Percentiles rank a stretch among this genome's conserved stretches.
These are phyloP conservation scores for Sarocladium brachiariae DNA, from an alignment of 2,329 filamentous ascomycete species.

Conservation along the genomic window DNA sequence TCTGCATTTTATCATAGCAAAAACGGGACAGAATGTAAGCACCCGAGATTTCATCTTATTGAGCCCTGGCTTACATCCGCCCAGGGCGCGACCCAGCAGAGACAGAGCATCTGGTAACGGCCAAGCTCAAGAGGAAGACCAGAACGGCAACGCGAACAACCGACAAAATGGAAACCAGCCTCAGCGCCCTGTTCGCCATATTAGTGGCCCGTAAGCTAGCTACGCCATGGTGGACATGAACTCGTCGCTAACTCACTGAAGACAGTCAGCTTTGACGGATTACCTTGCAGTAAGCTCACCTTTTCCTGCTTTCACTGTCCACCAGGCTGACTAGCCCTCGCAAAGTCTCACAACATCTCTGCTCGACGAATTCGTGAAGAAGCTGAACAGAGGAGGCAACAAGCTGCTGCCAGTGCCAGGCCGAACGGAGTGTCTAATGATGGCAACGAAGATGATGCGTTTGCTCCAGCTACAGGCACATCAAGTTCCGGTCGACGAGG, in stretches of 20 bases:
- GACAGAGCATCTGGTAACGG: conserved; percentile 16
- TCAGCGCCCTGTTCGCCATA: conserved; percentile 23
- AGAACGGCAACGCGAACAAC: conserved; percentile 14
- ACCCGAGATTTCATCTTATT: neutral
- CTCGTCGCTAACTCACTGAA: conserved; percentile 16
- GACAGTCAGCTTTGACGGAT: conserved; percentile 47
- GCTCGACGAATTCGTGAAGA: conserved; percentile 46
- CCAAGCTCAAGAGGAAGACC: conserved; percentile 14
- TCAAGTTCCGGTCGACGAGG: neutral
- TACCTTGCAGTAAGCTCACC: conserved; percentile 39
- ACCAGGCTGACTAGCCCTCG: neutral
- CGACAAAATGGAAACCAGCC: neutral
- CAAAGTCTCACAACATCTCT: conserved; percentile 65
- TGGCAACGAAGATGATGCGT: conserved; percentile 12
- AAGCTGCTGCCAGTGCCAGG: conserved; percentile 20
- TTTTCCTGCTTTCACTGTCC: neutral
- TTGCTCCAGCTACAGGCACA: neutral
- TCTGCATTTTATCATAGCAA: no score
- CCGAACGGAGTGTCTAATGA: conserved; percentile 10
- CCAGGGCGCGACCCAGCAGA: conserved; percentile 12
- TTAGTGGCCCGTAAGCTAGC: conserved; percentile 31
- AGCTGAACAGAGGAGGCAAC: conserved; percentile 40
- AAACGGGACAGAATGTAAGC: neutral
- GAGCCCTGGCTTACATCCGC: neutral
- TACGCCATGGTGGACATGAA: neutral